Evolutionary conservation across 306 rosid species (phyloP).

Genomic region (Prunus mume): DNA sequence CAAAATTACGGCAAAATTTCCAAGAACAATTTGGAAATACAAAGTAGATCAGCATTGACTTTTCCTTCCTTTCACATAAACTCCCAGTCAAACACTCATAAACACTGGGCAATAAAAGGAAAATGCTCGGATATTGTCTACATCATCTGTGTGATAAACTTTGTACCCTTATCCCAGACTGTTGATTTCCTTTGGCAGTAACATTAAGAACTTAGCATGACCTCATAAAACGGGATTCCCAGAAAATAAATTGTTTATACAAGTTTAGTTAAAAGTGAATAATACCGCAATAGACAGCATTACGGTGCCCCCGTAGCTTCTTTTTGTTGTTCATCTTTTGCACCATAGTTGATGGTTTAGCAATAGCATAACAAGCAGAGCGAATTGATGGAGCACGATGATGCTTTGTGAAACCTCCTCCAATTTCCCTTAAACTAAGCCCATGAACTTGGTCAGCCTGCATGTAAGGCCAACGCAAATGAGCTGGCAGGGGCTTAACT

Average conservation of each 20-base stretch:
- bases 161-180: constrained; percentile 19
- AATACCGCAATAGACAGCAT: constrained; percentile 92
- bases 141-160: constrained; percentile 12
- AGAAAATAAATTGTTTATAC: constrained; percentile 18
- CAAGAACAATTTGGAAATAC: not conserved
- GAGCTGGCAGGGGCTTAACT: constrained; percentile 53
- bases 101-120: not conserved
- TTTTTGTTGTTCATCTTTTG: constrained; percentile 79
- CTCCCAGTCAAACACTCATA: not conserved
- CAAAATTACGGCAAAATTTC: not conserved
- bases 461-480: constrained; percentile 88
- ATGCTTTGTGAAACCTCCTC: constrained; percentile 84
- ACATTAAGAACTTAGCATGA: constrained; percentile 8
- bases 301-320: constrained; percentile 87
- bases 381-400: constrained; percentile 86
- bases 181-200: not conserved
- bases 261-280: constrained; percentile 27
- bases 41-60: not conserved
- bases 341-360: constrained; percentile 88
- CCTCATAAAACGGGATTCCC: constrained; percentile 15
- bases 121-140: not conserved
- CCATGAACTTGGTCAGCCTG: constrained; percentile 85
- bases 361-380: constrained; percentile 86
- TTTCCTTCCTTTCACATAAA: not conserved
- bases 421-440: constrained; percentile 72